Conservation (phyloP, 2,329 filamentous ascomycete species). For the Beauveria scarabaeidicola region DNA sequence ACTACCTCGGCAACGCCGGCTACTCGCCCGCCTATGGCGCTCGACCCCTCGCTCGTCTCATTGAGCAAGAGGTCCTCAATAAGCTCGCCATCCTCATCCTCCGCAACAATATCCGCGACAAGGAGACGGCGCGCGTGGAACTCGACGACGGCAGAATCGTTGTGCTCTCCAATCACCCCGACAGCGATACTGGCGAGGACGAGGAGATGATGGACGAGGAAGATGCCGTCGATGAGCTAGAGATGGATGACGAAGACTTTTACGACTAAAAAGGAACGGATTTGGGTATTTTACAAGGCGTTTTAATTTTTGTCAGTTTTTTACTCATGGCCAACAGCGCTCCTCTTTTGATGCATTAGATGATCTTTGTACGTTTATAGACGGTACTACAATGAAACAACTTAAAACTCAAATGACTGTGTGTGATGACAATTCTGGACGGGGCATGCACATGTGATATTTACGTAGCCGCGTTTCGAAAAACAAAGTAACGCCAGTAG, state of each 20-base stretch:
- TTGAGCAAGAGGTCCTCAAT: conserved; percentile 97
- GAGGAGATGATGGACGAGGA: conserved; percentile 66
- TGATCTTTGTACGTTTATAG: conserved; percentile 1
- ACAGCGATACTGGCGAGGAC: conserved; percentile 54
- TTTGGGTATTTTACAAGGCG: background rate
- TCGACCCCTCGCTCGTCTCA: conserved; percentile 76
- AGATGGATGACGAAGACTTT: conserved; percentile 53
- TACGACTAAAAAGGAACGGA: conserved; percentile 27
- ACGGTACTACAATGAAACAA: background rate
- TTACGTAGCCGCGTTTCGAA: background rate
- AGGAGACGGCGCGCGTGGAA: conserved; percentile 72
- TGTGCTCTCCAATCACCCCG: conserved; percentile 73
- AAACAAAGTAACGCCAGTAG: background rate
- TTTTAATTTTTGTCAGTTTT: background rate
- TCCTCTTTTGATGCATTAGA: background rate
- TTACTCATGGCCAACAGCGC: background rate
- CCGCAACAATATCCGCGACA: conserved; percentile 74
- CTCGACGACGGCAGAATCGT: conserved; percentile 71
- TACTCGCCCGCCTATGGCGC: conserved; percentile 96
- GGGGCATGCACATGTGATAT: background rate
- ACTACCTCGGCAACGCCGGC: conserved; percentile 83
- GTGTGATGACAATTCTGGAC: background rate
- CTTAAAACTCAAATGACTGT: background rate
- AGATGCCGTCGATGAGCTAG: conserved; percentile 62
- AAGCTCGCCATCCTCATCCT: conserved; percentile 85